Conservation (phyloP, 331 rosid species). For the Ulmus americana region DNA sequence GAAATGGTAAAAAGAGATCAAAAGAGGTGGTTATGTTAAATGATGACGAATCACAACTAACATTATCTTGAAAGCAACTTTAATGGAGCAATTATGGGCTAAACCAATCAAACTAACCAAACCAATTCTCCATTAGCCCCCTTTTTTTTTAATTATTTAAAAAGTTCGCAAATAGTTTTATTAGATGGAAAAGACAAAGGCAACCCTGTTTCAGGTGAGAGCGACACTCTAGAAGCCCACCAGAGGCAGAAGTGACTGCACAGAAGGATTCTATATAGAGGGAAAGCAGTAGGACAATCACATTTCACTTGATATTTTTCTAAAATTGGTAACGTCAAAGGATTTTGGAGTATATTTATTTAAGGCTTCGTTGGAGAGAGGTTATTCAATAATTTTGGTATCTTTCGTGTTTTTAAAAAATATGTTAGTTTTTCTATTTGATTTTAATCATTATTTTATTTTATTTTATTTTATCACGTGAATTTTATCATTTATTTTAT, state of each 20-base stretch:
- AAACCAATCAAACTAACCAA: neutral
- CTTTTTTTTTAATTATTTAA: too few relatives aligned
- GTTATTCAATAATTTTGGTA: too few relatives aligned
- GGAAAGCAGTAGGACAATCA: constrained; percentile 8
- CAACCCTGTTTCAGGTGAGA: constrained; percentile 11
- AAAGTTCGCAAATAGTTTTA: too few relatives aligned
- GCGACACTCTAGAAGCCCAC: constrained; percentile 2
- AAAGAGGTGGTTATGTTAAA: neutral
- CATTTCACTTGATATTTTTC: constrained; percentile 2
- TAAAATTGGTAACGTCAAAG: constrained; percentile 10
- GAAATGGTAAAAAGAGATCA: neutral
- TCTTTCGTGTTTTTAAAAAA: neutral
- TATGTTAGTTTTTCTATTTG: too few relatives aligned
- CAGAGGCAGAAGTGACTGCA: neutral
- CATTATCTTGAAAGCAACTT: neutral
- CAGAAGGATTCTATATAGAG: neutral
- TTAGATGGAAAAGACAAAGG: constrained; percentile 7
- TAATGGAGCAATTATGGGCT: neutral
- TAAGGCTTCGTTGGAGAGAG: too few relatives aligned
- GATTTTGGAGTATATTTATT: constrained; percentile 9
- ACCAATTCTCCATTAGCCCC: too few relatives aligned
- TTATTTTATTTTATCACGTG: too few relatives aligned
- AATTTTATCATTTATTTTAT: too few relatives aligned
- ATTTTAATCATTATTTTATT: too few relatives aligned
- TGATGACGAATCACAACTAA: too few relatives aligned